Base-by-base conservation (phyloP, 2,329 filamentous ascomycete genomes). In the Fusarium kyushuense region DNA sequence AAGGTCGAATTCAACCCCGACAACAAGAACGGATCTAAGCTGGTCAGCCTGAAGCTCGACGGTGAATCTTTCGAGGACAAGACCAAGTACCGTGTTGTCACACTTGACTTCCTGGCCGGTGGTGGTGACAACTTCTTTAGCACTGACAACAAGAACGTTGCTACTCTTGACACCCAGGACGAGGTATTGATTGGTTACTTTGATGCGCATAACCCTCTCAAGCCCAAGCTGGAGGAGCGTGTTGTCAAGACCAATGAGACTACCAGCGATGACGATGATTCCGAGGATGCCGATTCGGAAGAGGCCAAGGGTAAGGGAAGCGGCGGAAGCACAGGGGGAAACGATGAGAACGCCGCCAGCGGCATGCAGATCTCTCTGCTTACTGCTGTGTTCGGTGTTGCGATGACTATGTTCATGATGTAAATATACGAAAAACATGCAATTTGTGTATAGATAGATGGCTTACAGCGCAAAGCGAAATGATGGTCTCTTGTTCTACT, bases 51-150 rank as follows among this genome's bases (percentile, higher is more conserved):
- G 2, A 83, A 79, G 2, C 81, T 90, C 35, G 81, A 79, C 32
- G 84, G 79, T 16, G 71, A 82, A 67, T 76, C 80, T 1, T 77
- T 90, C 3, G 82, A 86, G 33, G 76, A 80, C 13, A 76, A 75
- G 8, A 45, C 59, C 13, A 78, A 82, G 29, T 91, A 91, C 75
- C 83, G 81, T 13, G 76, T 91, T 21, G 85, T 88, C 17, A 90
- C 89, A 0, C 78, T 89, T 2, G 88, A 90, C 70, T 91, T 90
- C 68, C 67, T 91, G 1, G 87, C 87, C 2, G 82, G 83, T 4
- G 87, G 87, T 3, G 89, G 88, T 16, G 89, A 91, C 70, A 90
- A 89, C 72, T 86, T 90, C 72, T 82, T 89, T 23, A 69, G 76
- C n/a, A 41, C 69, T 1, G 53, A 58, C 2, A 74, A 71, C 10